Evolutionary conservation across 345 rosid species (phyloP).

Genomic region (Orychophragmus violaceus): DNA sequence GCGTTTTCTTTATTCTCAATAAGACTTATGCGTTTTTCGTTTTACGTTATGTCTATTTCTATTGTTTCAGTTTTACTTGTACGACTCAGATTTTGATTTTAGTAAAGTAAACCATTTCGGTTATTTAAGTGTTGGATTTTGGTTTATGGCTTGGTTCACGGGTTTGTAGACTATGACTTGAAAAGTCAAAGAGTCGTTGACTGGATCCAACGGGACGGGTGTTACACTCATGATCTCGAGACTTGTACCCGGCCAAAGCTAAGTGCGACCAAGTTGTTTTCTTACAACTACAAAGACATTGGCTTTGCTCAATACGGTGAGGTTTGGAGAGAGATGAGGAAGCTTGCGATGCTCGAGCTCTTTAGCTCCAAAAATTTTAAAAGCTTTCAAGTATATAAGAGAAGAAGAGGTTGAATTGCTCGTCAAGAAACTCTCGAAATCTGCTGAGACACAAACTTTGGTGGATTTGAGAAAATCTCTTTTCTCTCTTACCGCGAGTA

Average conservation of each 20-base stretch:
- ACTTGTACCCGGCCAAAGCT: constrained; percentile 33
- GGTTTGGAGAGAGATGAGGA: constrained; percentile 34
- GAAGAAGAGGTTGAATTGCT: constrained; percentile 32
- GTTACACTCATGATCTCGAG: constrained; percentile 32
- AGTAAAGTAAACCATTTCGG: too few relatives aligned
- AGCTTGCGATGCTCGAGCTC: constrained; percentile 32
- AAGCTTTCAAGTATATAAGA: constrained; percentile 33
- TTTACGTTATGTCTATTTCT: too few relatives aligned
- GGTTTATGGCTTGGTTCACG: too few relatives aligned
- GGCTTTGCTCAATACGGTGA: constrained; percentile 35
- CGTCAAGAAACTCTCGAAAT: constrained; percentile 18
- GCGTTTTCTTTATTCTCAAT: too few relatives aligned
- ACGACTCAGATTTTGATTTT: too few relatives aligned
- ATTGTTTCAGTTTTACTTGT: too few relatives aligned
- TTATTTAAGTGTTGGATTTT: too few relatives aligned
- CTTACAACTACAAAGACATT: constrained; percentile 33
- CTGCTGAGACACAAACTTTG: constrained; percentile 16
- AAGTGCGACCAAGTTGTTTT: constrained; percentile 2
- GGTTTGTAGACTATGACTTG: too few relatives aligned
- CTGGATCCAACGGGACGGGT: too few relatives aligned
- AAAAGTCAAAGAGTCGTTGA: too few relatives aligned
- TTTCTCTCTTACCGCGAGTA: constrained; percentile 25
- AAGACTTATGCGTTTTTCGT: too few relatives aligned
- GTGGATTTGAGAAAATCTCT: constrained; percentile 30
- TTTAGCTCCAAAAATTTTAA: constrained; percentile 35